phyloP scores from a whole-genome alignment of 768 basidiomycete genomes.

The Leccinum ochraceum region DNA sequence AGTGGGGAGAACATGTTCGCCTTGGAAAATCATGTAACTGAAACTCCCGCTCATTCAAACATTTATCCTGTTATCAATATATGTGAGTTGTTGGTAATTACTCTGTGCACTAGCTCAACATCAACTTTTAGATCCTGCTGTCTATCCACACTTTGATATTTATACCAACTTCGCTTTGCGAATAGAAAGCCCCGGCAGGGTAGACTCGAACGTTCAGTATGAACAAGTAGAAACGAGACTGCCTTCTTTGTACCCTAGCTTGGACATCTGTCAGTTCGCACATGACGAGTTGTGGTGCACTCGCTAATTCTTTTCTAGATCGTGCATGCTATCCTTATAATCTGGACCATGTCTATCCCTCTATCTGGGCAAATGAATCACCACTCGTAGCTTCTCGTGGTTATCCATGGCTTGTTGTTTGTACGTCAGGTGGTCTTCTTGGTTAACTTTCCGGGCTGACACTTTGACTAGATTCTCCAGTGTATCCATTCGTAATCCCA shows the following conservation, averaged over 20 bases:
- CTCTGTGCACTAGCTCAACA: conserved; percentile 9
- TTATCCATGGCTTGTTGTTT: conserved; percentile 42
- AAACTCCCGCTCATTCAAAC: not conserved
- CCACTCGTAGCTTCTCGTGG: conserved; percentile 12
- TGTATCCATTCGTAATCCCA: conserved; percentile 23
- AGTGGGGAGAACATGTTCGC: conserved; percentile 1
- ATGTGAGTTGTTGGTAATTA: conserved; percentile 13
- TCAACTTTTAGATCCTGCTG: conserved; percentile 35
- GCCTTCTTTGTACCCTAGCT: conserved; percentile 15
- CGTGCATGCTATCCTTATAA: conserved; percentile 42
- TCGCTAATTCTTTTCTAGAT: conserved; percentile 29
- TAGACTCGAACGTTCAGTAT: not conserved
- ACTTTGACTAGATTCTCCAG: conserved; percentile 21
- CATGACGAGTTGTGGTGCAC: too few species aligned
- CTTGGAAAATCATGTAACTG: not conserved
- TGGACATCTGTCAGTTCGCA: conserved; percentile 37
- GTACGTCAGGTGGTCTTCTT: conserved; percentile 26
- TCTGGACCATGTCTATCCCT: conserved; percentile 39
- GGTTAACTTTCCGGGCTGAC: not conserved
- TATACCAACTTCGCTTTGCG: conserved; percentile 34
- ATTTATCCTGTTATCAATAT: conserved; percentile 29
- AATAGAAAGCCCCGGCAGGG: conserved; percentile 2
- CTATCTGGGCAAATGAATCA: not conserved
- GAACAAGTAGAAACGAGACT: conserved; percentile 13
- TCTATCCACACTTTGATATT: conserved; percentile 45